Base-by-base conservation (phyloP, 2,329 filamentous ascomycete genomes). In the Ophiostoma tasmaniense region DNA sequence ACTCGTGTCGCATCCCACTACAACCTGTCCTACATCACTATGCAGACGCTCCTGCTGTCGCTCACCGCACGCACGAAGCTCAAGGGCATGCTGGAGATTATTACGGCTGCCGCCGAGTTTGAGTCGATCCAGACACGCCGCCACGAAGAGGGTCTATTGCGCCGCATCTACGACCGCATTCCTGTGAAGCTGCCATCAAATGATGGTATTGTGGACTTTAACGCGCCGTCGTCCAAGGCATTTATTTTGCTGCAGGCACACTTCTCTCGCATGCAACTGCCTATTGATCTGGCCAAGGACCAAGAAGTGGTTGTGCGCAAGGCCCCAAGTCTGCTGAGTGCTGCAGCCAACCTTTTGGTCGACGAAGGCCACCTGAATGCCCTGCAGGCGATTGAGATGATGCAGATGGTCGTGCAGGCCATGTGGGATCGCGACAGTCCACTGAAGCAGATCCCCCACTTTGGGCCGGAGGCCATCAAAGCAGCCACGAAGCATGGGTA, bases 1-100 rank as follows among this genome's bases (percentile, higher is more conserved):
- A 95, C 95, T 73, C 97, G 97, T 91, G 98, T 99, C 76, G 93
- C 92, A 11, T 93, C 95, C 1, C 98, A 99, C 83, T 99, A 99
- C 85, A 98, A 97, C 79, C 97, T 99, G 76, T 97, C 94, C 6
- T 98, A 97, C 81, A 91, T 97, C 78, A 99, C 95, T 2, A 99
- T 99, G 93, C 94, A 99, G 80, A 99, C 95, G 0, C 94, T 99
- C 84, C 83, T 99, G 67, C 84, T 99, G 69, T 99, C 95, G 17
- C 85, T 99, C 64, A 93, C 88, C 68, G 88, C 88, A 59, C 90
- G 90, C 74, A 98, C 93, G 3, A 98, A 97, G 82, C 87, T 99
- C 73, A 99, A 99, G 84, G 93, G 93, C 64, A 93, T 99, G 61
- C 84, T 99, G 68, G 95, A 99, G 79, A 98, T 99, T 74, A 89